Conservation (phyloP, 73 alveolate genomes). For the Paramecium bursaria region DNA sequence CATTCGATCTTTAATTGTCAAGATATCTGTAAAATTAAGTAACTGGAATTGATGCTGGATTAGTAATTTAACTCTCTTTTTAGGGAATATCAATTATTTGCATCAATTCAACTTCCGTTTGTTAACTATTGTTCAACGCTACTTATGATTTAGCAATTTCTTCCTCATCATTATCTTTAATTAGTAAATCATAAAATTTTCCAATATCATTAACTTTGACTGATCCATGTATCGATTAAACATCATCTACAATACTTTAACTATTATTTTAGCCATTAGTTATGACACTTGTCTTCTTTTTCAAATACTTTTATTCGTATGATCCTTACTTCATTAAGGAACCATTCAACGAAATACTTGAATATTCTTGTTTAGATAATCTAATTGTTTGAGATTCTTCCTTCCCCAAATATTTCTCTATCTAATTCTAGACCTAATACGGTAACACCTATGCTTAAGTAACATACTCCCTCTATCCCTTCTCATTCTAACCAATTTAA, state of each 20-base stretch:
- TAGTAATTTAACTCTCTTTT: no score
- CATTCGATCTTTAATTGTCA: not conserved
- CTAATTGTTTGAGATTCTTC: conserved; percentile 41
- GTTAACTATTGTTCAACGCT: not conserved
- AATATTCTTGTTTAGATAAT: conserved; percentile 50
- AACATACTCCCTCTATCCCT: not conserved
- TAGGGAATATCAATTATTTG: no score
- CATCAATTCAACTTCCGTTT: no score
- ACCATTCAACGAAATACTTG: conserved; percentile 22
- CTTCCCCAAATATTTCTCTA: conserved; percentile 21
- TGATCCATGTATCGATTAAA: not conserved
- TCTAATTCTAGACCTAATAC: not conserved
- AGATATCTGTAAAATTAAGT: conserved; percentile 45
- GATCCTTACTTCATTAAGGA: conserved; percentile 30
- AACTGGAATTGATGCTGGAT: conserved; percentile 46
- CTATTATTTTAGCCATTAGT: not conserved
- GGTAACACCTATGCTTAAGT: conserved; percentile 53
- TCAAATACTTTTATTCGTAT: conserved; percentile 34
- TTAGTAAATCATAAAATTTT: conserved; percentile 42
- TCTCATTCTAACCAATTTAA: conserved; percentile 18
- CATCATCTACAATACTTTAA: conserved; percentile 34
- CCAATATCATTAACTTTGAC: conserved; percentile 62
- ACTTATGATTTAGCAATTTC: no score
- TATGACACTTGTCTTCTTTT: conserved; percentile 18
- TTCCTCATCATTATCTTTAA: conserved; percentile 7